Conservation (phyloP, 306 rosid species). For the Malus fusca region DNA sequence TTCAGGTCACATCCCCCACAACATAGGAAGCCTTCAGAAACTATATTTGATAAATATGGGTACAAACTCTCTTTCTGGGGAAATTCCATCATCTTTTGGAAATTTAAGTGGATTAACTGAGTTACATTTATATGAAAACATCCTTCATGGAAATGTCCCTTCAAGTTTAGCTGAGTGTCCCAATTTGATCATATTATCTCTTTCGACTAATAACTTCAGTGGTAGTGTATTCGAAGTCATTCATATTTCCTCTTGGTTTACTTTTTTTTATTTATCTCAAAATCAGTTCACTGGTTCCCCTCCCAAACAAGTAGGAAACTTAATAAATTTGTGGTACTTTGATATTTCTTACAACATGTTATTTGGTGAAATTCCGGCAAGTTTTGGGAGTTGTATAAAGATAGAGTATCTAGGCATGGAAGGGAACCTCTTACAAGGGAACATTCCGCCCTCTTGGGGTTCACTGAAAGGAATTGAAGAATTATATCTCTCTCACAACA, state of each 20-base stretch:
- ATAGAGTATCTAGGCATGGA: not conserved
- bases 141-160: not conserved
- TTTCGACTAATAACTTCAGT: rapidly evolving
- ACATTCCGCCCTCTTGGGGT: not conserved
- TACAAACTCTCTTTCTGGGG: not conserved
- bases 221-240: not conserved
- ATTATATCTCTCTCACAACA: not conserved
- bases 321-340: not conserved
- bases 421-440: not conserved
- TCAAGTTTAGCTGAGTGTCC: not conserved
- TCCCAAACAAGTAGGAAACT: not conserved
- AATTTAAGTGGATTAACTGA: not conserved
- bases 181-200: not conserved
- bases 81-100: not conserved
- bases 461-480: not conserved
- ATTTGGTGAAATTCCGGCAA: not conserved
- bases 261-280: not conserved
- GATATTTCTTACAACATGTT: not conserved
- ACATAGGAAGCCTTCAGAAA: not conserved
- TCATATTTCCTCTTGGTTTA: not conserved
- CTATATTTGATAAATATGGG: rapidly evolving
- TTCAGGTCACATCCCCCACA: not conserved
- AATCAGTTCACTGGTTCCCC: not conserved
- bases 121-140: not conserved
- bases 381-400: not conserved